Evolutionary conservation across 2,329 filamentous ascomycete genomes (phyloP), one percentile per base, ranked within the genome.

Genomic region (Aureobasidium sp.): DNA sequence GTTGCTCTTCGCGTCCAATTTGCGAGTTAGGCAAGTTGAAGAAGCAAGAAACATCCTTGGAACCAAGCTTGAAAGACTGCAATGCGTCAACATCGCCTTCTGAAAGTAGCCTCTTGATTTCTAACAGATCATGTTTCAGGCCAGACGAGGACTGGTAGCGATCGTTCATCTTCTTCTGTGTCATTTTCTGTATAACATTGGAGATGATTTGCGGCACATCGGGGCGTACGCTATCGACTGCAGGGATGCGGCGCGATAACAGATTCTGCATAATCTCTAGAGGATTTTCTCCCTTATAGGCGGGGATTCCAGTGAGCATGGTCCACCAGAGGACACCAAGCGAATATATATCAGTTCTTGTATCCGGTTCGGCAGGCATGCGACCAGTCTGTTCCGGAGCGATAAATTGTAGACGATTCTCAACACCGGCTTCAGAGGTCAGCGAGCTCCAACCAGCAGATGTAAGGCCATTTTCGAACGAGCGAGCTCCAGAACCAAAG

Each of bases 301-400:
- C 88, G 3, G 89, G 84, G 68, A 87, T 84, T 32, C 92, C 90
- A 1, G 90, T 89, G 50, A 96, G 78, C 70, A 95, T 83, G 9
- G 84, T 90, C 88, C 91, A 97, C 73, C 97, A 93, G 1, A 97
- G 75, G 43, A 97, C 87, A 4, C 93, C 93, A 0, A 97, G 78
- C 0, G 90, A 92, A 76, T 97, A 97, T 36, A 97, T 95, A 73
- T 97, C 93, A 17, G 93, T 97, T 44, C 93, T 84, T 47, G 84
- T 90, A 74, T 97, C 93, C 1, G 93, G 93, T 73, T 97, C 92
- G 3, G 90, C 91, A 2, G 92, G 90, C 83, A 97, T 88, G 24
- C 93, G 87, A 15, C 93, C 93, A 2, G 93, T 97, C 77, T 97
- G 93, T 72, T 97, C 93, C 0, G 93, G 92, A 51, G 92, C 93